These are phyloP conservation scores for Ilyonectria destructans DNA, from an alignment of 2,329 filamentous ascomycete genomes.

Conservation along the genomic window DNA sequence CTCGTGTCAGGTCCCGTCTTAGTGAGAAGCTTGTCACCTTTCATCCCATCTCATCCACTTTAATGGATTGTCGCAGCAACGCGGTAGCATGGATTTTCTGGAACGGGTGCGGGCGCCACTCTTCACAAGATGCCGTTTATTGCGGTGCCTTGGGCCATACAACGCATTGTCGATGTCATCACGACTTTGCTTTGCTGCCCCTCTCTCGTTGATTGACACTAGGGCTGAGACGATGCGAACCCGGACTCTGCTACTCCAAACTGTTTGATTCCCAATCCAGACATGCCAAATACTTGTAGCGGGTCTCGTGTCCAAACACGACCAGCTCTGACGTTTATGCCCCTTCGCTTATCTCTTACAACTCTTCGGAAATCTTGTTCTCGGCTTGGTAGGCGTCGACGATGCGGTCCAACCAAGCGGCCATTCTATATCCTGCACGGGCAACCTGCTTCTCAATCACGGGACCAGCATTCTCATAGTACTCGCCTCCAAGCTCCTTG, in stretches of 20 bases:
- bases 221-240: conserved; percentile 15
- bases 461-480: conserved; percentile 76
- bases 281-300: conserved; percentile 2
- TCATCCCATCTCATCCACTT: conserved; percentile 16
- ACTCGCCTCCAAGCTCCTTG: conserved; percentile 74
- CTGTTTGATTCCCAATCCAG: conserved; percentile 10
- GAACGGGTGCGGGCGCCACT: not conserved
- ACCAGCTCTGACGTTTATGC: not conserved
- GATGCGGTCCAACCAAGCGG: conserved; percentile 77
- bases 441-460: conserved; percentile 79
- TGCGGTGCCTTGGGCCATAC: not conserved
- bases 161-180: conserved; percentile 12
- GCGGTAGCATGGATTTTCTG: conserved; percentile 3
- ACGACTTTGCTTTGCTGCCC: not conserved
- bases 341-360: conserved; percentile 42
- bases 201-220: conserved; percentile 10
- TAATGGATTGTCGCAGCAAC: conserved; percentile 15
- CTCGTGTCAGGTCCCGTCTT: conserved; percentile 6
- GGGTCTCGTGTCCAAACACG: conserved; percentile 18
- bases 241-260: conserved; percentile 4
- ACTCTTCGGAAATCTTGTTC: conserved; percentile 47
- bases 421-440: conserved; percentile 79
- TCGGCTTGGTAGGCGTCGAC: conserved; percentile 57
- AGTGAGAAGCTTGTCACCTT: conserved; percentile 5
- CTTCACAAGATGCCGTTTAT: not conserved